These are phyloP conservation scores for Mycotypha africana DNA, from an alignment of 371 early-diverging fungal species.

Conservation along the genomic window DNA sequence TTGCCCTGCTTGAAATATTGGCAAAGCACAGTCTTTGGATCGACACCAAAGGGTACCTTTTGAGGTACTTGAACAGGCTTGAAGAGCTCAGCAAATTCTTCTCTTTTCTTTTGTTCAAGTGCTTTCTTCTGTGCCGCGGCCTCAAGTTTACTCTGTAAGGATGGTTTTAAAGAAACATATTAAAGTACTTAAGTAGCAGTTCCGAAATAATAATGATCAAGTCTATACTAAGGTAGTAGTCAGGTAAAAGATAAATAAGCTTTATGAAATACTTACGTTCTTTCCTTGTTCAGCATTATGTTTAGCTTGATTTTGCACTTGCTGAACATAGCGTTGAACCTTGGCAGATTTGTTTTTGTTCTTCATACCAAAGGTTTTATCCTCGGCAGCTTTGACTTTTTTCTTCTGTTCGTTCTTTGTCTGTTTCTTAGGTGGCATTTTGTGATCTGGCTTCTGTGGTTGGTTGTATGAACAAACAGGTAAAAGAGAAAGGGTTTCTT, in stretches of 20 bases:
- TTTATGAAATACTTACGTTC: no score
- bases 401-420: slow-evolving; percentile 62
- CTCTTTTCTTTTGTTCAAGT: slow-evolving; percentile 37
- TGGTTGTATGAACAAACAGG: no score
- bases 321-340: slow-evolving; percentile 85
- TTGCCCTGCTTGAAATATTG: slow-evolving; percentile 87
- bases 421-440: slow-evolving; percentile 72
- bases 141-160: slow-evolving; percentile 20
- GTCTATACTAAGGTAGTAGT: not conserved
- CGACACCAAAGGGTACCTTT: slow-evolving; percentile 98
- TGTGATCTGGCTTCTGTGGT: not conserved
- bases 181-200: no score
- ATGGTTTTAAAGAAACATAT: not conserved
- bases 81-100: slow-evolving; percentile 78
- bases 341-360: slow-evolving; percentile 93
- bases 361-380: slow-evolving; percentile 98
- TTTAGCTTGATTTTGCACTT: slow-evolving; percentile 81
- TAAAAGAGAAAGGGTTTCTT: not conserved
- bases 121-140: slow-evolving; percentile 37
- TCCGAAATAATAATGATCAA: not conserved
- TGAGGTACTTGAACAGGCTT: slow-evolving; percentile 84
- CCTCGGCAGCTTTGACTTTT: slow-evolving; percentile 86
- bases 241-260: no score
- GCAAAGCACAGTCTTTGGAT: slow-evolving; percentile 98
- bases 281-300: slow-evolving; percentile 32